Evolutionary conservation across 2,329 filamentous ascomycete species (phyloP), one percentile per base, ranked within the genome.

Genomic region (Fusarium sterilihyphosum): DNA sequence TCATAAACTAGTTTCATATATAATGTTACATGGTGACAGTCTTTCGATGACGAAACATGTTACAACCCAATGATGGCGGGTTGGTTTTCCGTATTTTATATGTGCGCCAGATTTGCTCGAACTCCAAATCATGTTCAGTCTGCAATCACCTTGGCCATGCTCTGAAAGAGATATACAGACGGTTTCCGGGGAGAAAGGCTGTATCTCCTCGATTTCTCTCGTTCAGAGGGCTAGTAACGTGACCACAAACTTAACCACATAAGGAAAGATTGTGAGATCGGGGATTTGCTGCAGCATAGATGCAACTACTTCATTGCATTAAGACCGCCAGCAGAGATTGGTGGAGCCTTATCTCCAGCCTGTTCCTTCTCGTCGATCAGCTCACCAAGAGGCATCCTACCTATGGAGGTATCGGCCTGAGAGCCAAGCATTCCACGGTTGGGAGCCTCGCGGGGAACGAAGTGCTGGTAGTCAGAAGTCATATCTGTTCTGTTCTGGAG

Each of bases 181-280:
- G 1, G 17, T 8, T 12, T 1, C 6, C 0, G 0, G 3, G 17
- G 5, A 8, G 9, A 6, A 6, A 13, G 7, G 1, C 12, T 29
- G 6, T 22, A n/a, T 29, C 5, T 5, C 24, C 10, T 8, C 20
- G 10, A 18, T 5, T 5, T 54, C 24, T 29, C 24, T 29, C 6
- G 10, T n/a, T 18, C 24, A 29, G 2, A 40, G 7, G 7, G 8
- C 20, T 40, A 33, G 26, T 10, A 38, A 29, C 13, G 8, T 13
- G 20, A 4, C n/a, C 14, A n/a, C 24, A n/a, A 40, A 18, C 24
- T n/a, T 20, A 54, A n/a, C 35, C 20, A 20, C 31, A 24, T 4
- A 18, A 40, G 10, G 14, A 41, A 10, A 18, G 3, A 7, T 10
- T 29, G 3, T 29, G 20, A 41, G 6, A 41, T 18, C 20, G 20